Evolutionary conservation across 2,329 filamentous ascomycete species (phyloP).

Genomic region (Calonectria pseudoreteaudii): DNA sequence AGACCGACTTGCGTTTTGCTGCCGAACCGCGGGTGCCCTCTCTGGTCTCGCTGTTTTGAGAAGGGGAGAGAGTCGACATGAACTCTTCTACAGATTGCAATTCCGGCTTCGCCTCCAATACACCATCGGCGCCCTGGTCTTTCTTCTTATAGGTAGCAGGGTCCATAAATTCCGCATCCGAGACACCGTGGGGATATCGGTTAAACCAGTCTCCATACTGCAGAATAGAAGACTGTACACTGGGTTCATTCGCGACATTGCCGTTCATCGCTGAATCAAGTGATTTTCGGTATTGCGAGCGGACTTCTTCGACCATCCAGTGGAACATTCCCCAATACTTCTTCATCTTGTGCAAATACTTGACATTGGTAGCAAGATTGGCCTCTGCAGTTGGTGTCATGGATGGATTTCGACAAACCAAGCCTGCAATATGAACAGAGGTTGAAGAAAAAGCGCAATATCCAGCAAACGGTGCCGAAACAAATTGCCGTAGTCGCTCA

Average conservation of each 20-base stretch:
- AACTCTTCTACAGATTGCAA: constrained; percentile 96
- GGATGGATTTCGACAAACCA: constrained; percentile 84
- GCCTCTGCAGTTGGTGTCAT: constrained; percentile 84
- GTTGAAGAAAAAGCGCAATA: constrained; percentile 95
- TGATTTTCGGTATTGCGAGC: constrained; percentile 87
- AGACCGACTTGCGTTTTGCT: constrained; percentile 51
- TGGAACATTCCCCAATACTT: constrained; percentile 99
- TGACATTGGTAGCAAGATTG: constrained; percentile 88
- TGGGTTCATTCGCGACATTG: constrained; percentile 59
- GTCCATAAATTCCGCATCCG: constrained; percentile 85
- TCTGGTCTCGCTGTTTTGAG: constrained; percentile 61
- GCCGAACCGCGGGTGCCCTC: constrained; percentile 37
- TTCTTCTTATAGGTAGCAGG: constrained; percentile 75
- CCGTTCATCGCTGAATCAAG: constrained; percentile 83
- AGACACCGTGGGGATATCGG: constrained; percentile 91
- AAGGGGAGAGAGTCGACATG: constrained; percentile 82
- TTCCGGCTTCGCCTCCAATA: constrained; percentile 88
- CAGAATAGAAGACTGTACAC: constrained; percentile 75
- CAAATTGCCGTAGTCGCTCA: constrained; percentile 73
- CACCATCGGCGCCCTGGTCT: constrained; percentile 86
- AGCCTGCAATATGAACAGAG: constrained; percentile 92
- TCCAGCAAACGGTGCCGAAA: constrained; percentile 92
- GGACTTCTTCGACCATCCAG: constrained; percentile 93
- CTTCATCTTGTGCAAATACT: constrained; percentile 94
- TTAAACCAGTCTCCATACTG: constrained; percentile 99